Evolutionary conservation across 164 flowering plant species (phyloP).

Genomic region (Vitis amurensis): DNA sequence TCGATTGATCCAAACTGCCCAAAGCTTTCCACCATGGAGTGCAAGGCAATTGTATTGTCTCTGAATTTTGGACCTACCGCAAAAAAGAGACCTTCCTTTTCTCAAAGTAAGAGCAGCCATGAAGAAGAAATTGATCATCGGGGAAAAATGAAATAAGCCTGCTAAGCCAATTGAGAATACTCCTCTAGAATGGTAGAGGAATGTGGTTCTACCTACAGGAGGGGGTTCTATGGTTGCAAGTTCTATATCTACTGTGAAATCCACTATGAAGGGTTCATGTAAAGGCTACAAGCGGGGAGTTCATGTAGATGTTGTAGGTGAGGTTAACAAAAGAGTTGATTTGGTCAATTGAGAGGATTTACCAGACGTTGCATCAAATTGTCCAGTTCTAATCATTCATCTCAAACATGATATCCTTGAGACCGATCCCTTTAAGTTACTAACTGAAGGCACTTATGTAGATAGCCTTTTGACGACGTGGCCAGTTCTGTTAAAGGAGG

Average conservation of each 20-base stretch:
- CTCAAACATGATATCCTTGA: conserved; percentile 54
- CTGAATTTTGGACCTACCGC: conserved; percentile 26
- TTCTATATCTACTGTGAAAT: no score
- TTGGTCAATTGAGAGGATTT: no score
- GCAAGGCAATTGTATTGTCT: conserved; percentile 40
- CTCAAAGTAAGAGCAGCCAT: conserved; percentile 71
- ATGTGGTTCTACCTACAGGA: no score
- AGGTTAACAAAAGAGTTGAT: no score
- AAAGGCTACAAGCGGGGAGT: no score
- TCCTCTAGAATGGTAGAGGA: no score
- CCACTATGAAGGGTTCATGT: no score
- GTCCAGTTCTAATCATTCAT: conserved; percentile 22
- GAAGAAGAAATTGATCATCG: conserved; percentile 13
- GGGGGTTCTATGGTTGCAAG: no score
- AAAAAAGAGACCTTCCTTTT: conserved; percentile 55
- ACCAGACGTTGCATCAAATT: no score
- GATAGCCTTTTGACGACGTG: conserved; percentile 63
- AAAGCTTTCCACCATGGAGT: conserved; percentile 42
- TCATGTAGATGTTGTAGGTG: no score
- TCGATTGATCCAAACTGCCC: conserved; percentile 37
- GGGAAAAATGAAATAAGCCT: no score
- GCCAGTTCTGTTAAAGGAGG: conserved; percentile 86
- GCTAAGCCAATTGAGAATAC: no score
- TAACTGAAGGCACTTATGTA: conserved; percentile 47
- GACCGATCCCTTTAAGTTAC: conserved; percentile 53